Evolutionary conservation across 2,329 filamentous ascomycete genomes (phyloP), one percentile per base, ranked within the genome.

Genomic region (Xylaria sp.): DNA sequence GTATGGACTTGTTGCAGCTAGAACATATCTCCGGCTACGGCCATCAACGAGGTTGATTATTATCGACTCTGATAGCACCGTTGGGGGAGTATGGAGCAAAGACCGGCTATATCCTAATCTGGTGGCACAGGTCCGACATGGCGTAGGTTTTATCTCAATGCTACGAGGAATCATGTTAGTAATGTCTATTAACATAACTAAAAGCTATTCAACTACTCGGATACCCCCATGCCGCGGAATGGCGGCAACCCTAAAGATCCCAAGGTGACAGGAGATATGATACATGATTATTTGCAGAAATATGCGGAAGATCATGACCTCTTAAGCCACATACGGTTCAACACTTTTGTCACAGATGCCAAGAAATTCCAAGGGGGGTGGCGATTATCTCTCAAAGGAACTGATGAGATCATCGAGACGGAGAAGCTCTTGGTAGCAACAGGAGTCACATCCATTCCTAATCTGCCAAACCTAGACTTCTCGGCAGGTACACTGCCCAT

Each of bases 401-500:
- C 68, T 18, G 63, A 68, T 40, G 61, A 70, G 18, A 54, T 71
- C 18, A 71, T 73, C 50, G 68, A 71, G 54, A 61, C 72, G 25
- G 70, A 71, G 44, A 80, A 79, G 57, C 73, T 80, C 6, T 69
- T 80, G 5, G 70, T 78, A 9, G 78, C 78, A 2, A 76, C 75
- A 9, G 79, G 79, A 2, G 70, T 77, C n/a, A 78, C 77, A 13
- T 78, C 77, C 1, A 73, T 72, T 32, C 73, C 75, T 6, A 67
- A 69, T 57, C 63, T 76, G 18, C 75, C 76, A 9, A 48, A 59
- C 16, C 70, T 72, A 42, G 68, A 71, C 63, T 62, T 63, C 64
- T 72, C 64, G 16, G 27, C 60, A 3, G 69, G 68, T 59, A 59
- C 65, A 18, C 4, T 71, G 3, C 75, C 73, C 1, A 61, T 75